Base-by-base conservation (phyloP, 2,329 filamentous ascomycete genomes). In the Penicillium sp. region DNA sequence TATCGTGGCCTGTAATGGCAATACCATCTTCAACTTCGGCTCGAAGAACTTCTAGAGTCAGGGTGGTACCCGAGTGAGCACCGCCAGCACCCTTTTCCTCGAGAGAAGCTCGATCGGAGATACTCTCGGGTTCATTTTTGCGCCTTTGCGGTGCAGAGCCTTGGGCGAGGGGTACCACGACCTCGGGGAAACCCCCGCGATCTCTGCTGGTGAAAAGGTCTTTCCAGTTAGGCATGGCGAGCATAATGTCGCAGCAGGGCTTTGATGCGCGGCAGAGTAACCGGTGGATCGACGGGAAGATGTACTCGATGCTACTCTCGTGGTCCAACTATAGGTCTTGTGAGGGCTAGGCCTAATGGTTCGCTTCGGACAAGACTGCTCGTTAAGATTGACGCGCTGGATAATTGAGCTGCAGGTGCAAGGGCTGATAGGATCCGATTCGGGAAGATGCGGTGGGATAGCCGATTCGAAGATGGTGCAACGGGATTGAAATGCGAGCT, bases 41-140 rank as follows among this genome's bases (percentile, higher is more conserved):
- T 57, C 84, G 78, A 53, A 92, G 70, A 5, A 80, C 79, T 58
- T 88, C 86, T 49, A 91, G 74, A 42, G 83, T 89, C 60, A 86
- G 52, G 76, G 47, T 75, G 68, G 33, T 71, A 65, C 65, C 76
- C 68, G 52, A 68, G 61, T 52, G 53, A 29, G 57, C 27, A 41
- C 62, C 62, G 18, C 59, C 56, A 6, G 52, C 55, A 15, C 71
- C 72, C 43, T 67, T 74, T 41, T 73, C 72, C 44, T 67, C 63
- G 35, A 60, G 59, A 15, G 68, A 62, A 42, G 61, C 55, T 49
- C 63, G 53, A 49, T 68, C 58, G 43, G 66, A 50, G 46, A 66
- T 62, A 42, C 60, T 64, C 48, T 68, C 59, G 42, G 68, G 56
- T 43, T 66, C 67, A 46, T 68, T 60, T 38, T 71, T 65, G 7